phyloP scores from a whole-genome alignment of 345 rosid genomes.

The Angophora floribunda region DNA sequence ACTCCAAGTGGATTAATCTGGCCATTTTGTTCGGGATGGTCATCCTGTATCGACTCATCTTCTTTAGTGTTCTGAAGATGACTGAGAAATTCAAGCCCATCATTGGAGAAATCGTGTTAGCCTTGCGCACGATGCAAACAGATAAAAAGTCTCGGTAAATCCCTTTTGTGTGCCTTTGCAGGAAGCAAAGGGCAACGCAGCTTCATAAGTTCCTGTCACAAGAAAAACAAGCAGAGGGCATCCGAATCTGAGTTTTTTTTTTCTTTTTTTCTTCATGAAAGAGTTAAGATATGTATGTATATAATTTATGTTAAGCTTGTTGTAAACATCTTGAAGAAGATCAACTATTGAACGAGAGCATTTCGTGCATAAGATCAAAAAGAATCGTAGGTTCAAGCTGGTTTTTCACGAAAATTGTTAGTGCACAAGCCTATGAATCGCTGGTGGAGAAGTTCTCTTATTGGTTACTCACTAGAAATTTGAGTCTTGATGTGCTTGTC shows the following conservation, averaged over 20 bases:
- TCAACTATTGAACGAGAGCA: not conserved
- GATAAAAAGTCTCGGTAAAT: not conserved
- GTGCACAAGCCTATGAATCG: not conserved
- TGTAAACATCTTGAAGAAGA: not conserved
- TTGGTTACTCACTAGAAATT: not conserved
- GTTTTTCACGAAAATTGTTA: not conserved
- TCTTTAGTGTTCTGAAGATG: slow-evolving; percentile 16
- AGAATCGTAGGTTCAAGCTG: not conserved
- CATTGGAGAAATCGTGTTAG: not conserved
- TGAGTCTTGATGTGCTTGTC: not conserved
- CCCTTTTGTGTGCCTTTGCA: not conserved
- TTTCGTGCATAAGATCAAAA: not conserved
- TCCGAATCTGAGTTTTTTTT: not conserved
- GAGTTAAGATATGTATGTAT: not conserved
- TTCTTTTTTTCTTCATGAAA: not conserved
- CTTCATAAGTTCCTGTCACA: not conserved
- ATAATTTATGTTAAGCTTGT: not conserved
- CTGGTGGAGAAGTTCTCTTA: not conserved
- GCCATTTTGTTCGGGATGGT: slow-evolving; percentile 29
- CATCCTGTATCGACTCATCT: slow-evolving; percentile 14
- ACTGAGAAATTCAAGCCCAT: slow-evolving; percentile 15
- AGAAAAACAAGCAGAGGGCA: not conserved
- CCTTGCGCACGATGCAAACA: not conserved
- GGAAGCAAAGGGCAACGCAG: not conserved
- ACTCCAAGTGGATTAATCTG: slow-evolving; percentile 45